phyloP scores from a whole-genome alignment of 2,329 filamentous ascomycete species.

The Pseudogymnoascus sp. region DNA sequence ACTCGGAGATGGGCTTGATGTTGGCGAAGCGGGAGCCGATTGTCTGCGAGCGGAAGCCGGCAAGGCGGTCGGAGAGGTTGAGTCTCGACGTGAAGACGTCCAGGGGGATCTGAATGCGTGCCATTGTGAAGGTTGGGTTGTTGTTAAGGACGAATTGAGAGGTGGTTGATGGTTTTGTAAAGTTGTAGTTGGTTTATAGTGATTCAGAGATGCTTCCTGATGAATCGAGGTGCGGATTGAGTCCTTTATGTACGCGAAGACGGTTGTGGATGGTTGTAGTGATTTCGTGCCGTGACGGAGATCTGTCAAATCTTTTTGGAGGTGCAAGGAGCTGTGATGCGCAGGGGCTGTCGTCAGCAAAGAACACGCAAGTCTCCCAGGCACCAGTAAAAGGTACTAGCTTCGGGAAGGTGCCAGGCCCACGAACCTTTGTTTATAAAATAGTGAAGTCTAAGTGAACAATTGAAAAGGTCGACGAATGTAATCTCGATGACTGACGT shows the following conservation, averaged over 20 bases:
- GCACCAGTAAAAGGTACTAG: neutral
- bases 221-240: neutral
- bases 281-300: neutral
- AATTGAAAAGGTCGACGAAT: neutral
- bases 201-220: neutral
- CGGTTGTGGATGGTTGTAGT: neutral
- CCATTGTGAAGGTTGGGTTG: conserved; percentile 46
- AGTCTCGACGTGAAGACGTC: conserved; percentile 86
- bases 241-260: neutral
- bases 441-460: neutral
- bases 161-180: neutral
- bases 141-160: neutral
- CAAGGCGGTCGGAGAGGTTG: conserved; percentile 77
- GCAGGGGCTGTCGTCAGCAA: neutral
- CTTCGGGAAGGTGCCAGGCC: neutral
- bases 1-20: conserved; percentile 82
- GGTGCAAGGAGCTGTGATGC: neutral
- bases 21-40: conserved; percentile 81
- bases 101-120: conserved; percentile 84
- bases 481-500: neutral
- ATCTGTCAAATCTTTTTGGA: conserved; percentile 3
- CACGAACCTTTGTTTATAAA: neutral
- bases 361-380: neutral
- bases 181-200: conserved; percentile 3
- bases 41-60: conserved; percentile 70